Evolutionary conservation across 2,329 filamentous ascomycete genomes (phyloP).

Genomic region (Hypoxylon sp.): DNA sequence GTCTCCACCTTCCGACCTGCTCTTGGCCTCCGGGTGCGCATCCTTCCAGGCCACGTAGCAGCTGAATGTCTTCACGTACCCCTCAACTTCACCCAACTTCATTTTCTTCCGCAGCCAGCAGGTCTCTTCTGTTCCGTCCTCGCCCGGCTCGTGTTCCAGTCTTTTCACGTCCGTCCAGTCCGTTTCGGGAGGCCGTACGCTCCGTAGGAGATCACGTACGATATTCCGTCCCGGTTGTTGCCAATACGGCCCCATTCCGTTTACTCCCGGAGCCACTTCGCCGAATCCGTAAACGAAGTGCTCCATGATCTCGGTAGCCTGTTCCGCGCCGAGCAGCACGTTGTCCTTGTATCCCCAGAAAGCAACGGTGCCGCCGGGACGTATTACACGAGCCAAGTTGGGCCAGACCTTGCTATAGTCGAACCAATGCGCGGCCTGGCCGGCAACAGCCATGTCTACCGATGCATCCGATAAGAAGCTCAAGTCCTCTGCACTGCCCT

Average conservation of each 20-base stretch:
- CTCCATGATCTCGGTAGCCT: slow-evolving; percentile 66
- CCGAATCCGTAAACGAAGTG: slow-evolving; percentile 66
- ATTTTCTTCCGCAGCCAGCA: slow-evolving; percentile 66
- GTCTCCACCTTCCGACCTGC: slow-evolving; percentile 64
- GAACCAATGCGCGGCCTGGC: slow-evolving; percentile 76
- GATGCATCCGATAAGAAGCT: slow-evolving; percentile 61
- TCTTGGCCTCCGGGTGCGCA: slow-evolving; percentile 63
- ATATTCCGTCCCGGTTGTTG: slow-evolving; percentile 69
- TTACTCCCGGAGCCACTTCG: slow-evolving; percentile 58
- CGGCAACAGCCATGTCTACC: slow-evolving; percentile 65
- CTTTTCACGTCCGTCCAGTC: slow-evolving; percentile 67
- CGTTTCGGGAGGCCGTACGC: slow-evolving; percentile 62
- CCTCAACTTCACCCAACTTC: slow-evolving; percentile 69
- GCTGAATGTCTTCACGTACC: slow-evolving; percentile 73
- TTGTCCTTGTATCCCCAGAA: slow-evolving; percentile 77
- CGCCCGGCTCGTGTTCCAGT: slow-evolving; percentile 68
- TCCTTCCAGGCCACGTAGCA: slow-evolving; percentile 70
- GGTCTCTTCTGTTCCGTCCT: slow-evolving; percentile 54
- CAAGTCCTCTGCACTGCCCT: slow-evolving; percentile 67
- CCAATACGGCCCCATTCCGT: slow-evolving; percentile 70
- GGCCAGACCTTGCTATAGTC: slow-evolving; percentile 68
- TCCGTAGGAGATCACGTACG: slow-evolving; percentile 64
- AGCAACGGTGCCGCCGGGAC: slow-evolving; percentile 68
- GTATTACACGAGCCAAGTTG: slow-evolving; percentile 66
- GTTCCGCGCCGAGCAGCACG: slow-evolving; percentile 65